Conservation (phyloP, 345 rosid species). For the Melaleuca alternifolia region DNA sequence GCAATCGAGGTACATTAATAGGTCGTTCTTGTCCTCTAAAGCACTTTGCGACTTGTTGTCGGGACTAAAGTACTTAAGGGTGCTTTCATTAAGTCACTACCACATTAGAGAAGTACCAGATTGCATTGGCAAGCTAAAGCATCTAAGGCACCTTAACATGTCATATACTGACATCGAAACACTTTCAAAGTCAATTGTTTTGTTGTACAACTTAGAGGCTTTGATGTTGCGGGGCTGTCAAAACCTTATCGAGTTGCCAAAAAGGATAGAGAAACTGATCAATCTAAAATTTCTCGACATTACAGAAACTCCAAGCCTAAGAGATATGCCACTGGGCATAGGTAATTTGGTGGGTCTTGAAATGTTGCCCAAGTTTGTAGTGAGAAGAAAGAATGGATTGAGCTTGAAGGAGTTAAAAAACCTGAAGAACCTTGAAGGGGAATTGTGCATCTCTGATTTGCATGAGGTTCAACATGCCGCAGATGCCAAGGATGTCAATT, state of each 20-base stretch:
- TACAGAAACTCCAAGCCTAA: rapidly evolving
- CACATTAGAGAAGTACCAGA: rapidly evolving
- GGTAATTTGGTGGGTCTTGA: neutral
- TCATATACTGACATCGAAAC: rapidly evolving
- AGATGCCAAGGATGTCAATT: neutral
- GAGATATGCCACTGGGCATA: neutral
- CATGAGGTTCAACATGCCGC: neutral
- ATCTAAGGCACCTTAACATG: neutral
- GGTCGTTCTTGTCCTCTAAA: rapidly evolving
- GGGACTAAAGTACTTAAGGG: rapidly evolving
- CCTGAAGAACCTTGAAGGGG: rapidly evolving
- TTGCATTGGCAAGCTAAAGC: neutral
- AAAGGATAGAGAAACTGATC: neutral
- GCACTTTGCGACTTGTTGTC: neutral
- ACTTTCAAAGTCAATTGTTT: neutral
- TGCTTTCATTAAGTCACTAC: rapidly evolving
- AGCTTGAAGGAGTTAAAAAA: neutral
- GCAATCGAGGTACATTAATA: rapidly evolving
- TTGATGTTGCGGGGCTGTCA: rapidly evolving
- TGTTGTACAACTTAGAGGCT: neutral
- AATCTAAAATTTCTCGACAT: neutral
- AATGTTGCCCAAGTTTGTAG: neutral
- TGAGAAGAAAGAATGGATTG: rapidly evolving
- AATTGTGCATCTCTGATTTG: neutral
- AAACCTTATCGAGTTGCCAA: rapidly evolving